Percentiles rank a stretch among this genome's conserved stretches.
These are phyloP conservation scores for Ammopiptanthus mongolicus DNA, from an alignment of 306 rosid species.

Conservation along the genomic window DNA sequence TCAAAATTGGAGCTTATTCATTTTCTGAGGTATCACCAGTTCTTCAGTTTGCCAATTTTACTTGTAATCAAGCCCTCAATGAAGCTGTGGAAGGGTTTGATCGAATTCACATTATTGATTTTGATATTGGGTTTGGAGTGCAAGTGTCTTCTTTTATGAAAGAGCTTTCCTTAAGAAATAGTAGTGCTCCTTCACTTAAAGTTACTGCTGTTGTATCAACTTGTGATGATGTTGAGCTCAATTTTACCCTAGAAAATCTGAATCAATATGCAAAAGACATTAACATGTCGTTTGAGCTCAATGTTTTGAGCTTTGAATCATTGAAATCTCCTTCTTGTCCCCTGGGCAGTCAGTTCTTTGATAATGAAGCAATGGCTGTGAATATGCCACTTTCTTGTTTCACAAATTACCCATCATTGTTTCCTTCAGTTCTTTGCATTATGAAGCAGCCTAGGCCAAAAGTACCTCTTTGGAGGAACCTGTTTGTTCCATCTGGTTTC, in stretches of 20 bases:
- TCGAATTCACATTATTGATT: slow-evolving; percentile 54
- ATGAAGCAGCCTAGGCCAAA: slow-evolving; percentile 55
- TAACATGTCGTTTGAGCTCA: slow-evolving; percentile 48
- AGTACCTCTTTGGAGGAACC: slow-evolving; percentile 40
- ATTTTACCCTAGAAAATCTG: slow-evolving; percentile 52
- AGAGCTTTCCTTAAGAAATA: slow-evolving; percentile 54
- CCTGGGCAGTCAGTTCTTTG: slow-evolving; percentile 21
- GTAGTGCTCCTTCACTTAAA: slow-evolving; percentile 38
- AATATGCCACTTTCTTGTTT: slow-evolving; percentile 52
- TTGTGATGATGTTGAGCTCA: slow-evolving; percentile 44
- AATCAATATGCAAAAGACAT: slow-evolving; percentile 50
- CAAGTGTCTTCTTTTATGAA: slow-evolving; percentile 81
- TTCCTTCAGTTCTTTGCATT: slow-evolving; percentile 45
- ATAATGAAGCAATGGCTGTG: slow-evolving; percentile 49
- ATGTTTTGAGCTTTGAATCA: slow-evolving; percentile 40
- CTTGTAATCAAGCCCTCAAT: slow-evolving; percentile 66
- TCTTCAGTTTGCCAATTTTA: slow-evolving; percentile 63
- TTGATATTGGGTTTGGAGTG: slow-evolving; percentile 66
- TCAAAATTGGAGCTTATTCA: slow-evolving; percentile 65
- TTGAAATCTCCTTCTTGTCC: slow-evolving; percentile 49
- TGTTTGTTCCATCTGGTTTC: slow-evolving; percentile 50
- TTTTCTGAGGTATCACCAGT: slow-evolving; percentile 74
- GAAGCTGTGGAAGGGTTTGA: slow-evolving; percentile 54
- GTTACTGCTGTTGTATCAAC: slow-evolving; percentile 57
- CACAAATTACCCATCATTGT: slow-evolving; percentile 24